Base-by-base conservation (phyloP, 2,329 filamentous ascomycete species). In the Mollisiaceae sp. region DNA sequence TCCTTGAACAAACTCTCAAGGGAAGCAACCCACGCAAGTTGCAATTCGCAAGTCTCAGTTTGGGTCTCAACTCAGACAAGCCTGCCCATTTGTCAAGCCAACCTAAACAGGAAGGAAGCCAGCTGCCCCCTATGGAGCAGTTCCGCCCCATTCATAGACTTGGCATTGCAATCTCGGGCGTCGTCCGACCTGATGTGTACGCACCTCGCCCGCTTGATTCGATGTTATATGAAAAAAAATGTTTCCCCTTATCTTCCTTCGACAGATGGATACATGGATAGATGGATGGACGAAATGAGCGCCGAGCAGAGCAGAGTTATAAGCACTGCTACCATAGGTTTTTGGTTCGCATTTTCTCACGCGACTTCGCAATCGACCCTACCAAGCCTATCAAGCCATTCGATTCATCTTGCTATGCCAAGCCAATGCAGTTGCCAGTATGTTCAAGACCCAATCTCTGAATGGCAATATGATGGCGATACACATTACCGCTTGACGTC, bases 401-500 rank as follows among this genome's bases (percentile, higher is more conserved):
- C 27, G 2, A 54, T 35, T 24, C 50, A 54, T 32, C 22, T 12
- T 54, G 50, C 50, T 54, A 35, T 54, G 50, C 50, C 50, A 54
- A 54, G 50, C 50, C 45, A 35, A 32, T 54, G 27, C 50, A 54
- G 50, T 35, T 54, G 27, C 50, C 8, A 50, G 45, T 50, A 11
- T 54, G 27, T 54, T 54, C 24, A 54, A 35, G 32, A 27, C 22
- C 22, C 50, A 54, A 27, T 54, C 27, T 54, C 8, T 54, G 50
- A 54, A 54, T 27, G 59, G n/a, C 47, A 47, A n/a, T 39, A 22
- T 59, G 45, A 56, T 55, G 11, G 58, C 45, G 55, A 59, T 41
- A 18, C 12, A 59, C 15, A 35, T 62, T 47, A 62, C 50, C 69
- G 62, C 62, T 61, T 62, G 57, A 59, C 58, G 62, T 58, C 57